Percentiles rank a stretch among this genome's conserved stretches.
Conservation (phyloP, 2,329 filamentous ascomycete genomes). For the Conoideocrella luteorostrata region DNA sequence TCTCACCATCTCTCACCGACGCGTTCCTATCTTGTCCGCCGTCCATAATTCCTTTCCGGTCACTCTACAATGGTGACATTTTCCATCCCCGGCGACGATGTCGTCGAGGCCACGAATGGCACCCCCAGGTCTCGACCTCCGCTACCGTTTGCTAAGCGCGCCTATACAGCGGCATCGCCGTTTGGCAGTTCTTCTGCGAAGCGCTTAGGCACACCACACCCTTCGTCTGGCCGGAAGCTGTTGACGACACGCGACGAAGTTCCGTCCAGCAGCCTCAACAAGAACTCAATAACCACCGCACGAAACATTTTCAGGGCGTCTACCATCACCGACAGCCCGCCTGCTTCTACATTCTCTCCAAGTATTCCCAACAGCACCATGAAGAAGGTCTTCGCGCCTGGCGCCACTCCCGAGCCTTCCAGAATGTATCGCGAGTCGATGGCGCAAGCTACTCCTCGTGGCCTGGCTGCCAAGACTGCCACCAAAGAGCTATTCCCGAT, state of each 20-base stretch:
- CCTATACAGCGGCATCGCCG: constrained; percentile 32
- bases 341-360: constrained; percentile 35
- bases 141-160: constrained; percentile 38
- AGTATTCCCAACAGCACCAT: constrained; percentile 37
- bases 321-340: constrained; percentile 26
- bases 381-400: constrained; percentile 42
- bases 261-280: constrained; percentile 28
- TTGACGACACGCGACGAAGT: constrained; percentile 28
- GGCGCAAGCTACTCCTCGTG: constrained; percentile 40
- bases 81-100: constrained; percentile 29
- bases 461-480: constrained; percentile 41
- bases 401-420: constrained; percentile 37
- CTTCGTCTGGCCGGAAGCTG: constrained; percentile 29
- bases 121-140: constrained; percentile 34
- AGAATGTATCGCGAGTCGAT: constrained; percentile 38
- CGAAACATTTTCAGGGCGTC: constrained; percentile 39
- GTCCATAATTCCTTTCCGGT: not conserved
- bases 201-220: constrained; percentile 32
- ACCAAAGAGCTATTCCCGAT: constrained; percentile 50
- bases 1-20: no score
- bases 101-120: constrained; percentile 23
- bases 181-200: constrained; percentile 19
- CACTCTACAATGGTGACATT: constrained; percentile 30
- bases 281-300: constrained; percentile 27
- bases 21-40: not conserved